These are phyloP conservation scores for Alternaria sp. DNA, from an alignment of 2,329 filamentous ascomycete genomes.

Conservation along the genomic window DNA sequence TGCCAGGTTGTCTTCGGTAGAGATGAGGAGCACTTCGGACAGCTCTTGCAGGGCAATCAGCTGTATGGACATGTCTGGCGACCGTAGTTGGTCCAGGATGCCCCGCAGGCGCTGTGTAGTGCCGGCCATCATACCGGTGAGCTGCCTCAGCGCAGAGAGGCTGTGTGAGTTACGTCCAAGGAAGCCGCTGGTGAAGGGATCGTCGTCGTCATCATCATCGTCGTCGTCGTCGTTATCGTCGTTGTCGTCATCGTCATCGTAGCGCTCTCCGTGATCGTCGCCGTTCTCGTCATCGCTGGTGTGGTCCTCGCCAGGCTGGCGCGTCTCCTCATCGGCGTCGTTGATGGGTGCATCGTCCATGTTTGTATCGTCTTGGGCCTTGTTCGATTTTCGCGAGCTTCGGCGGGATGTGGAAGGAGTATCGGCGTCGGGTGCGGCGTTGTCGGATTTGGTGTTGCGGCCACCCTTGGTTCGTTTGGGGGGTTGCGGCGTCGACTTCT, in stretches of 20 bases:
- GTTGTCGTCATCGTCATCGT: constrained; percentile 57
- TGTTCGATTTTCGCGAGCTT: constrained; percentile 44
- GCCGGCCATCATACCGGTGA: constrained; percentile 88
- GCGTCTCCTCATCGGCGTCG: constrained; percentile 62
- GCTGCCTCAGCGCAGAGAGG: constrained; percentile 82
- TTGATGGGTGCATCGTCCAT: constrained; percentile 75
- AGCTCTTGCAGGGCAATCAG: constrained; percentile 91
- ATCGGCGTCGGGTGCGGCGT: constrained; percentile 34
- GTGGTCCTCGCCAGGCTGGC: constrained; percentile 43
- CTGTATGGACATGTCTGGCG: constrained; percentile 86
- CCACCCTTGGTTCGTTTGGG: constrained; percentile 78
- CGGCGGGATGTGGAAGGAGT: constrained; percentile 46
- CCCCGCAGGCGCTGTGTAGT: constrained; percentile 79
- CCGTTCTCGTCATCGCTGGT: constrained; percentile 65
- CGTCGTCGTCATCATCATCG: constrained; percentile 54
- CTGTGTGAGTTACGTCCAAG: constrained; percentile 70
- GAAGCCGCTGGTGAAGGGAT: constrained; percentile 65
- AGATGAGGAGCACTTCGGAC: constrained; percentile 90
- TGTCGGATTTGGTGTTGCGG: constrained; percentile 64
- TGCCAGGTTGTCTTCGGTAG: constrained; percentile 94
- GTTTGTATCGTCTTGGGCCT: constrained; percentile 69
- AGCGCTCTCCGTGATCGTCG: constrained; percentile 52
- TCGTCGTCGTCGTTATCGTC: constrained; percentile 67
- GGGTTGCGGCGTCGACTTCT: constrained; percentile 66
- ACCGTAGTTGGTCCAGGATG: constrained; percentile 68